phyloP scores from a whole-genome alignment of 2,329 filamentous ascomycete genomes.

The Cadophora sp. region DNA sequence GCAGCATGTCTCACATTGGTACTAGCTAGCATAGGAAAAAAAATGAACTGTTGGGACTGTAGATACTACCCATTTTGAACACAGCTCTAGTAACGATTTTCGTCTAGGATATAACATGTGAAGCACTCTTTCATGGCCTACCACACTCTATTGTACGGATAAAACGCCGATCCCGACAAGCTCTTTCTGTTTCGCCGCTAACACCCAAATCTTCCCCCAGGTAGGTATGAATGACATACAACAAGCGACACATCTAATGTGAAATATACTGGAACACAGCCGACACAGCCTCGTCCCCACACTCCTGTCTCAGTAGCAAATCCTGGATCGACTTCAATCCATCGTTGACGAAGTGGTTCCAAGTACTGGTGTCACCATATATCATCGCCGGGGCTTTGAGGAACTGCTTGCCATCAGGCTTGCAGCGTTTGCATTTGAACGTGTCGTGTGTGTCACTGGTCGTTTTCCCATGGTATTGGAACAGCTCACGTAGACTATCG shows the following conservation, averaged over 20 bases:
- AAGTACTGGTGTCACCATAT: constrained; percentile 98
- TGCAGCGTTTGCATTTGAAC: constrained; percentile 97
- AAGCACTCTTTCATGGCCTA: background rate
- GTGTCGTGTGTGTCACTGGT: constrained; percentile 96
- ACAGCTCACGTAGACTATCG: constrained; percentile 89
- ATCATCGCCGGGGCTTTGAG: constrained; percentile 94
- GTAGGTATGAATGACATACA: background rate
- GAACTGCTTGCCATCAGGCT: constrained; percentile 82
- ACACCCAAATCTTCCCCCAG: constrained; percentile 1
- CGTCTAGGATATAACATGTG: background rate
- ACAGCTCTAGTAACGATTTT: background rate
- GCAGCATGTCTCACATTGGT: background rate
- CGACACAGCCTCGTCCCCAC: constrained; percentile 78
- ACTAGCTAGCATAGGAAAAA: background rate
- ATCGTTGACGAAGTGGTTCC: constrained; percentile 95
- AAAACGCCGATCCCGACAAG: background rate
- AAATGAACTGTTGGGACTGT: background rate
- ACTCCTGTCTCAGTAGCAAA: constrained; percentile 86
- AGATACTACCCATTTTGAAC: constrained; percentile 15
- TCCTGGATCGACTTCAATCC: constrained; percentile 87
- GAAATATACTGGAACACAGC: constrained; percentile 99
- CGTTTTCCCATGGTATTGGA: constrained; percentile 87
- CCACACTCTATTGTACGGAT: background rate
- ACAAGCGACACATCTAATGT: constrained; percentile 57
- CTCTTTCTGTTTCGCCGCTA: background rate